Base-by-base conservation (phyloP, 768 basidiomycete genomes). In the Pholiota microspora region DNA sequence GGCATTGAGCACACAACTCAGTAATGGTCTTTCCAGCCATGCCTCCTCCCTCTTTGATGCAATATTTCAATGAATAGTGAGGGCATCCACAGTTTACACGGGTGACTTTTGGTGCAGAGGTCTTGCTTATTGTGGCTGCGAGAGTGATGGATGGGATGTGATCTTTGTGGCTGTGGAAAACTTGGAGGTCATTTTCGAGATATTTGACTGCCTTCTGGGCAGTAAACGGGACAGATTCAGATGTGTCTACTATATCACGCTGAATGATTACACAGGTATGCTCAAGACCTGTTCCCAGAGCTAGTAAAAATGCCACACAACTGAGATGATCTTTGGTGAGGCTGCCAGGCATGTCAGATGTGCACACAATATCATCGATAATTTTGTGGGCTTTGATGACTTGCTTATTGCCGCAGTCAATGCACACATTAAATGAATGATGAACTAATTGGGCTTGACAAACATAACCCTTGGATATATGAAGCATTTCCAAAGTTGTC, bases 261-360 rank as follows among this genome's bases (percentile, higher is more conserved):
- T 51, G 51, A 18, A 59, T 46, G 12, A 53, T 53, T 15, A 55
- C 45, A 35, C 48, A 29, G n/a, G 45, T 46, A n/a, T 59, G 42
- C 7, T 55, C 51, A 8, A 40, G 35, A 1, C 34, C 50, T 1
- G 34, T n/a, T 9, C 36, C 58, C 7, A 59, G 45, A 5, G 25
- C 45, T 18, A 51, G 49, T 7, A 59, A 51, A 0, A 56, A 25
- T 7, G 46, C 44, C 0, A 59, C 46, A 2, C n/a, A 16, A 0
- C 24, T 47, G 7, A 59, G 49, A 1, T 36, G 45, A 2, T 56
- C 55, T 38, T 53, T 32, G 2, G 58, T 52, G 3, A 59, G 15
- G 2, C 54, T 51, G 0, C 51, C 55, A 2, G 47, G 51, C 45
- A 47, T 54, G 1, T 29, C 45, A 28, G 49, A 56, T 3, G 55